Conservation (phyloP, 2,329 filamentous ascomycete species). For the Colletotrichum karsti region DNA sequence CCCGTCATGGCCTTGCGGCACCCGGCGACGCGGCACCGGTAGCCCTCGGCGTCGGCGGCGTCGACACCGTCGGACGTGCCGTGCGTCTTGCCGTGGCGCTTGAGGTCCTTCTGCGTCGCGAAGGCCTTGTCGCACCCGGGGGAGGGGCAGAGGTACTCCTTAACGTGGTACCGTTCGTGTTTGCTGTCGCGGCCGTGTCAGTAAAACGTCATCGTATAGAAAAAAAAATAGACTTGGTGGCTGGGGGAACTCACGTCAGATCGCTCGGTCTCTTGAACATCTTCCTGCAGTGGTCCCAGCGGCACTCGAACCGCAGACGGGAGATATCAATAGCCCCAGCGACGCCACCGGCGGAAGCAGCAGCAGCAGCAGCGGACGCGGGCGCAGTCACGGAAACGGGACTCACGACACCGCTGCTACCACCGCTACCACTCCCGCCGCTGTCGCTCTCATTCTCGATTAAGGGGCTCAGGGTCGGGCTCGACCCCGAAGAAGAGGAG, state of each 20-base stretch:
- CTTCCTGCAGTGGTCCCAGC: slow-evolving; percentile 27
- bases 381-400: too few species aligned
- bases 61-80: slow-evolving; percentile 26
- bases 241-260: slow-evolving; percentile 28
- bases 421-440: slow-evolving; percentile 22
- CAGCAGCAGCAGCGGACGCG: too few species aligned
- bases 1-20: slow-evolving; percentile 35
- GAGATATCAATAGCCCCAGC: slow-evolving; percentile 17
- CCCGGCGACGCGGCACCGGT: slow-evolving; percentile 34
- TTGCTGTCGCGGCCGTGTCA: slow-evolving; percentile 24
- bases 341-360: neutral
- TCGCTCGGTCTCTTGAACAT: slow-evolving; percentile 28
- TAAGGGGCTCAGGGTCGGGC: slow-evolving; percentile 27
- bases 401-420: slow-evolving; percentile 1
- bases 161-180: slow-evolving; percentile 34
- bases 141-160: slow-evolving; percentile 31
- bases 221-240: neutral
- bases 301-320: slow-evolving; percentile 23
- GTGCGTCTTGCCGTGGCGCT: slow-evolving; percentile 33
- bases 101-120: slow-evolving; percentile 36
- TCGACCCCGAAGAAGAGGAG: slow-evolving; percentile 30
- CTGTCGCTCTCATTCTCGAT: slow-evolving; percentile 26
- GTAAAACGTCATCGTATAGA: neutral
- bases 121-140: slow-evolving; percentile 32
- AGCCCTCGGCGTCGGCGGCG: too few species aligned